Evolutionary conservation across 768 basidiomycete genomes (phyloP).

Genomic region (Russula dissimulans): DNA sequence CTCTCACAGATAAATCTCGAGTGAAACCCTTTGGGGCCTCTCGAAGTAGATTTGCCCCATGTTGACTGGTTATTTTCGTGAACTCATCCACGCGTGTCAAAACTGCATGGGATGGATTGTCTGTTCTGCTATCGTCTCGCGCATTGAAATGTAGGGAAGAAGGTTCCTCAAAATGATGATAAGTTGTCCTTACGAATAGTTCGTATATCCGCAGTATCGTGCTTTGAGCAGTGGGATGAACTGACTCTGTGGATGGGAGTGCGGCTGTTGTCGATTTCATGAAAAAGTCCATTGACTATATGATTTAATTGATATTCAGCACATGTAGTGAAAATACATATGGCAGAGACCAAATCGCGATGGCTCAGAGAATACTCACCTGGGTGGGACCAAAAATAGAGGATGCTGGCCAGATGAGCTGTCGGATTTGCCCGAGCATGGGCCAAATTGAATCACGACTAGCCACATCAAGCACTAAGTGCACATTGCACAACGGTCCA

Average conservation of each 20-base stretch:
- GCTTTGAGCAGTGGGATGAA: neutral
- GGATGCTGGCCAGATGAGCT: slow-evolving; percentile 3
- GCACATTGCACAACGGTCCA: slow-evolving; percentile 4
- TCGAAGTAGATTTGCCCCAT: slow-evolving; percentile 9
- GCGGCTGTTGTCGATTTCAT: slow-evolving; percentile 1
- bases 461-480: slow-evolving; percentile 6
- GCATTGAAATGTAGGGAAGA: neutral
- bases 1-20: neutral
- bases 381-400: neutral
- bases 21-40: neutral
- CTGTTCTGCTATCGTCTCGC: neutral
- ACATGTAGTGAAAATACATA: neutral
- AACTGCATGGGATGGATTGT: neutral
- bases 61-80: neutral
- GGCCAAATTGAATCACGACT: neutral
- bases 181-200: slow-evolving; percentile 13
- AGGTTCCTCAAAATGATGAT: neutral
- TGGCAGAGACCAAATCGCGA: neutral
- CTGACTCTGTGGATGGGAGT: neutral
- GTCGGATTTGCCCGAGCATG: neutral
- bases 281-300: slow-evolving; percentile 20
- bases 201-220: slow-evolving; percentile 11
- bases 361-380: slow-evolving; percentile 19
- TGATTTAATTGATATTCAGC: slow-evolving; percentile 11
- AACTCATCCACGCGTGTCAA: neutral